Percentiles rank a stretch among this genome's conserved stretches.
Evolutionary conservation across 108 stramenopile species (phyloP).

Genomic region (Nitzschia sp.): DNA sequence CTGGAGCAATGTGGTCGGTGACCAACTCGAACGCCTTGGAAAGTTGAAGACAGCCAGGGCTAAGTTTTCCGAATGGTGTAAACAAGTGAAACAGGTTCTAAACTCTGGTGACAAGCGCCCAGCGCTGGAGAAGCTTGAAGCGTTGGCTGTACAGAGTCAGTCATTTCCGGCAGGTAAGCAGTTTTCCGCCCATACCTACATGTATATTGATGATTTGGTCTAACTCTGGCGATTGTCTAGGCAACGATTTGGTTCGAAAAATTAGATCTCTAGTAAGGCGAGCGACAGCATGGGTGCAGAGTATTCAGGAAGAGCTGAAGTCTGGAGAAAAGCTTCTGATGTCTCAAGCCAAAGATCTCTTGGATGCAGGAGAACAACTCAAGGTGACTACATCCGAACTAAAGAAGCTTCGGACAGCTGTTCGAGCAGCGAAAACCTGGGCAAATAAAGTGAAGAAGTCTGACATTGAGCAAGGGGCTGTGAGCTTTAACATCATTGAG

Average conservation of each 20-base stretch:
- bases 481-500: constrained; percentile 41
- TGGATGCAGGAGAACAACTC: constrained; percentile 59
- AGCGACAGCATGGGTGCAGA: constrained; percentile 44
- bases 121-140: constrained; percentile 52
- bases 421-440: constrained; percentile 57
- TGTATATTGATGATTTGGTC: too few species aligned
- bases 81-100: constrained; percentile 48
- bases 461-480: constrained; percentile 41
- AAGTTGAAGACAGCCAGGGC: constrained; percentile 51
- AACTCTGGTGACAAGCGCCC: constrained; percentile 49
- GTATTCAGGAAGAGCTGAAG: constrained; percentile 31
- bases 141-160: constrained; percentile 44
- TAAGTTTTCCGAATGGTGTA: constrained; percentile 64
- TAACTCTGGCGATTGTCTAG: constrained; percentile 20
- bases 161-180: constrained; percentile 65
- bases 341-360: constrained; percentile 52
- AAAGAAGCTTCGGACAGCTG: constrained; percentile 48
- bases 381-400: constrained; percentile 55
- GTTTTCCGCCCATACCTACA: not conserved
- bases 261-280: constrained; percentile 47
- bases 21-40: constrained; percentile 54
- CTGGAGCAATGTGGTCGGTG: constrained; percentile 51
- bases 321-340: constrained; percentile 50
- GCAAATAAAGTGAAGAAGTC: constrained; percentile 55
- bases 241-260: constrained; percentile 56